Conservation (phyloP, 768 basidiomycete species). For the Strobilomyces dryophilus region DNA sequence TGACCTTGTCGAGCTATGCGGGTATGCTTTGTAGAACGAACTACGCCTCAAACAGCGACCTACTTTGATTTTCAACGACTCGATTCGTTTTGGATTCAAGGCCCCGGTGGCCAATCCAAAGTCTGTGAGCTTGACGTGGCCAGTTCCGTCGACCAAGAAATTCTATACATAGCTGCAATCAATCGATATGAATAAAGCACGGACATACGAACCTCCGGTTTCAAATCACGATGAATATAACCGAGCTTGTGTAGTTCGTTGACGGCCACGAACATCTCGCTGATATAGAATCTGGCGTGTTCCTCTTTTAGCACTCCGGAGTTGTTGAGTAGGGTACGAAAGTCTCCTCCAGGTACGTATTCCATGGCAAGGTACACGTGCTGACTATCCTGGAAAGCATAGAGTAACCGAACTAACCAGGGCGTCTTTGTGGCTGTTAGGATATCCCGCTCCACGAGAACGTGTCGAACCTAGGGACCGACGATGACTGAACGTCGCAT, state of each 20-base stretch:
- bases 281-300: slow-evolving; percentile 94
- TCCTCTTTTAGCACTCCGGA: slow-evolving; percentile 97
- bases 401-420: slow-evolving; percentile 91
- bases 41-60: slow-evolving; percentile 1
- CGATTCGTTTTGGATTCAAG: slow-evolving; percentile 90
- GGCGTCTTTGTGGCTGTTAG: slow-evolving; percentile 95
- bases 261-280: slow-evolving; percentile 96
- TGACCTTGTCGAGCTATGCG: slow-evolving; percentile 87
- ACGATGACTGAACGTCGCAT: background rate
- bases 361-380: slow-evolving; percentile 98
- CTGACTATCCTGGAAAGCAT: slow-evolving; percentile 93
- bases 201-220: slow-evolving; percentile 76
- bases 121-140: slow-evolving; percentile 97
- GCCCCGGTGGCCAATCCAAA: slow-evolving; percentile 98
- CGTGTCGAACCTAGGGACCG: slow-evolving; percentile 77
- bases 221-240: slow-evolving; percentile 97
- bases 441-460: slow-evolving; percentile 96
- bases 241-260: slow-evolving; percentile 95
- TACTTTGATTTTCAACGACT: slow-evolving; percentile 91
- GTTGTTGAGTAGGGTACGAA: slow-evolving; percentile 95
- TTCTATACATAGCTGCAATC: slow-evolving; percentile 49
- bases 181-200: background rate
- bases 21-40: slow-evolving; percentile 3
- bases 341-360: slow-evolving; percentile 98
- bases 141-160: slow-evolving; percentile 91